Percentiles rank a stretch among this genome's conserved stretches.
These are phyloP conservation scores for Trichophyton benhamiae DNA, from an alignment of 2,329 filamentous ascomycete genomes.

Conservation along the genomic window DNA sequence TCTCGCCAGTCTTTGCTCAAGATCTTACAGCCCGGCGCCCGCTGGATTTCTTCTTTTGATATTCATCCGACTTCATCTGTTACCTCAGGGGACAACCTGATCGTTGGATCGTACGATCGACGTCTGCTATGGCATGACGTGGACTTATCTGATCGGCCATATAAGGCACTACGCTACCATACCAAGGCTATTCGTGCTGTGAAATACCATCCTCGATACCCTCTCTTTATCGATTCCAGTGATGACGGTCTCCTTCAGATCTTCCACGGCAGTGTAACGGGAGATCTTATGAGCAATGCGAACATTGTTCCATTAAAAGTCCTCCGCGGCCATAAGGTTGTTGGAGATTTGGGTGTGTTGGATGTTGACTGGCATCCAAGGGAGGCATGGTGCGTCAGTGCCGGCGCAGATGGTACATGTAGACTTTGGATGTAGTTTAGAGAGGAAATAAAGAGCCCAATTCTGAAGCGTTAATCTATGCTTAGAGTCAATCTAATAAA, in stretches of 20 bases:
- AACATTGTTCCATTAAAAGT: constrained; percentile 95
- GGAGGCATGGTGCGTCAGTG: constrained; percentile 89
- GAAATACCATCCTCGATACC: constrained; percentile 67
- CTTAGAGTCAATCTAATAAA: not conserved
- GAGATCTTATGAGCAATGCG: constrained; percentile 89
- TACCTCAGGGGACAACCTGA: constrained; percentile 81
- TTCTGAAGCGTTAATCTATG: constrained; percentile 1
- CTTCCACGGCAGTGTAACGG: constrained; percentile 92
- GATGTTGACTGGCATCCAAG: constrained; percentile 92
- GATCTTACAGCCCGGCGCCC: constrained; percentile 81
- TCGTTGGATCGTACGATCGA: constrained; percentile 89
- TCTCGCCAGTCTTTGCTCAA: constrained; percentile 85
- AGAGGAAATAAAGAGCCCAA: not conserved
- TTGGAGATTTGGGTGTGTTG: constrained; percentile 75
- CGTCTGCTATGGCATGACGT: constrained; percentile 93
- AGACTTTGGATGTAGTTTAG: constrained; percentile 61
- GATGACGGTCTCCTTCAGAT: constrained; percentile 92
- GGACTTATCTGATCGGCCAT: constrained; percentile 77
- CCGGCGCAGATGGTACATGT: constrained; percentile 85
- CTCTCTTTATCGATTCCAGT: constrained; percentile 86
- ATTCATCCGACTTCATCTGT: constrained; percentile 82
- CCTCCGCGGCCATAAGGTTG: constrained; percentile 76
- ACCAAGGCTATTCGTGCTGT: constrained; percentile 80
- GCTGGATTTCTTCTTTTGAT: constrained; percentile 90
- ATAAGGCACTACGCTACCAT: constrained; percentile 95